Conservation (phyloP, 495 filamentous ascomycete genomes). For the Antarctomyces pellizariae region DNA sequence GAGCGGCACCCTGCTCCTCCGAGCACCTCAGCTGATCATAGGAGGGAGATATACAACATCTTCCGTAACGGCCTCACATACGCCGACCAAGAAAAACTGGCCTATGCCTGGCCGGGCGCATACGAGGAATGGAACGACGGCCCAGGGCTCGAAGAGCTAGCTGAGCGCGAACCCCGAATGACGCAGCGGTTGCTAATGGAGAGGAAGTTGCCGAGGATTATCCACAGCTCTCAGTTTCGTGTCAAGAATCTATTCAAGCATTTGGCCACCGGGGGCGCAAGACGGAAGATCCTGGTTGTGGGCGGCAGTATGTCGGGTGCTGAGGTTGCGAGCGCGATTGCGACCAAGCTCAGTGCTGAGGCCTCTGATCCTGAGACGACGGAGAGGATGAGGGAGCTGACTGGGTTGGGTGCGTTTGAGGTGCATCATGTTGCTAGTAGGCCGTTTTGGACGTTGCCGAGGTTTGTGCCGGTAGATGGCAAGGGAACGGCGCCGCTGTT, state of each 20-base stretch:
- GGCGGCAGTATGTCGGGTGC: slow-evolving; percentile 70
- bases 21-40: too few species aligned
- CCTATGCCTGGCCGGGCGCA: too few species aligned
- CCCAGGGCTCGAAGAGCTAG: too few species aligned
- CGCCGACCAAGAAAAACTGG: too few species aligned
- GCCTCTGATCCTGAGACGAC: slow-evolving; percentile 20
- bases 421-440: slow-evolving; percentile 44
- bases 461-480: slow-evolving; percentile 23
- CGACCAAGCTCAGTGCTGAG: slow-evolving; percentile 39
- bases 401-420: slow-evolving; percentile 20
- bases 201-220: too few species aligned
- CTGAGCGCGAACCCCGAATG: too few species aligned
- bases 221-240: slow-evolving; percentile 37
- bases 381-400: slow-evolving; percentile 12
- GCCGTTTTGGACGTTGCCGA: slow-evolving; percentile 53
- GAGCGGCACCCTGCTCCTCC: slow-evolving; percentile 2
- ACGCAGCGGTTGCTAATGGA: too few species aligned
- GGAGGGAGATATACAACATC: too few species aligned
- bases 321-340: slow-evolving; percentile 51
- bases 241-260: slow-evolving; percentile 15
- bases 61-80: too few species aligned
- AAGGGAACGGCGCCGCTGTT: slow-evolving; percentile 24
- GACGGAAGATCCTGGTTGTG: slow-evolving; percentile 45
- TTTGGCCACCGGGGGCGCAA: slow-evolving; percentile 6
- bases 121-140: too few species aligned